A percentile compares a stretch with the other conserved stretches of the same genome.
These are phyloP conservation scores for Harrya chromipes DNA, from an alignment of 768 basidiomycete species.

Conservation along the genomic window DNA sequence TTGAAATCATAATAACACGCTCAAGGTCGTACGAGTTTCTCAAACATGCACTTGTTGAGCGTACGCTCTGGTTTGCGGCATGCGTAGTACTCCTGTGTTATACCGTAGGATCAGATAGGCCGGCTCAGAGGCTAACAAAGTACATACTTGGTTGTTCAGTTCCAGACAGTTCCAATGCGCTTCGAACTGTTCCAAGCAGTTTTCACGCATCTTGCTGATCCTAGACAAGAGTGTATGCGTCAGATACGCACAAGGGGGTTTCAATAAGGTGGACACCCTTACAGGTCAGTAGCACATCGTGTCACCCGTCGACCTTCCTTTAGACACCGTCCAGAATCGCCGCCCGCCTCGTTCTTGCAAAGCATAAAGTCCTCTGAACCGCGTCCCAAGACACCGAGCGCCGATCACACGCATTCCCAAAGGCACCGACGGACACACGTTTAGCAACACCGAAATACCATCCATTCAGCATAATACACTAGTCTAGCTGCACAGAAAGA, in stretches of 20 bases:
- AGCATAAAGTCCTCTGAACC: constrained; percentile 90
- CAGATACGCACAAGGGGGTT: background rate
- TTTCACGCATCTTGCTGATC: constrained; percentile 89
- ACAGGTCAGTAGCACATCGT: constrained; percentile 93
- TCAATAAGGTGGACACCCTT: constrained; percentile 32
- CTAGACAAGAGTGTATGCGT: constrained; percentile 38
- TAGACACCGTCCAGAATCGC: constrained; percentile 86
- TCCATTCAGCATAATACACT: constrained; percentile 9
- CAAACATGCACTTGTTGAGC: constrained; percentile 93
- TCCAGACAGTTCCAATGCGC: constrained; percentile 95
- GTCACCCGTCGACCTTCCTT: constrained; percentile 96
- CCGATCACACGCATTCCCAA: background rate
- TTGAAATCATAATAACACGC: background rate
- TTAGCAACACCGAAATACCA: no score
- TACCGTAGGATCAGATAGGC: background rate
- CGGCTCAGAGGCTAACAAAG: background rate
- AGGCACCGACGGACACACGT: no score
- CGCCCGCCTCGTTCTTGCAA: constrained; percentile 86
- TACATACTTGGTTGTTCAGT: constrained; percentile 84
- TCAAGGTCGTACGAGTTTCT: constrained; percentile 75
- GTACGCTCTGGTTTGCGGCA: constrained; percentile 88
- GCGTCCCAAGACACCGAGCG: constrained; percentile 15
- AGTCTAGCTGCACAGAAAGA: constrained; percentile 1
- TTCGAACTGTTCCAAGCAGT: constrained; percentile 84
- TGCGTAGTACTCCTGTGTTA: constrained; percentile 72